Evolutionary conservation across 140 eudicot species (phyloP), one percentile per base, ranked within the genome.

Genomic region (Bidens hawaiensis): DNA sequence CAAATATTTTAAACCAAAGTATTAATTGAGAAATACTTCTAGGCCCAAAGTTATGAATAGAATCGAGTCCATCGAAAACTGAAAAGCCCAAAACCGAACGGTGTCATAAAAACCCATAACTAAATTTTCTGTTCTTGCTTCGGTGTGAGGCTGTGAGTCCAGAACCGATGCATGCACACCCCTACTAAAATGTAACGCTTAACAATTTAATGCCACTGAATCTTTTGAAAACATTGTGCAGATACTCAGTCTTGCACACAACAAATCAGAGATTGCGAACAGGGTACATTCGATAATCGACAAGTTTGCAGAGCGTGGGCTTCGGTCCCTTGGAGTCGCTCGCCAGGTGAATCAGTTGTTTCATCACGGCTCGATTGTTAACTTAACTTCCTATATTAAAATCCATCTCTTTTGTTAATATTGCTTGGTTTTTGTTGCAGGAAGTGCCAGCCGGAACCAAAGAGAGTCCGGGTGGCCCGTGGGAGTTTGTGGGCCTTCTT

Each of bases 231-330:
- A 45, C 40, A 5, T 41, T 18, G 0, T 67, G 23, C 58, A 90
- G 98, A 90, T 90, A 78, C 86, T 90, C 31, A 81, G 80, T 60
- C 87, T 90, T 45, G 94, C 96, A 54, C 80, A 79, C 53, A 82
- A 84, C 85, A 82, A 62, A 70, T 67, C 91, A 31, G 82, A 67
- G 55, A 85, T 87, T 15, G 86, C 65, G 71, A 61, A 54, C 27
- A 84, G 59, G 66, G 95, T 82, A 1, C 98, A 84, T 72, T 27
- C 83, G 13, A 60, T 87, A 2, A 90, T 90, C 34, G 98, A 90
- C 49, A 87, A 84, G 67, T 90, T 81, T 71, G 98, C 96, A 26
- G 91, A 87, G 31, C 94, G 95, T 30, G 98, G 98, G 38, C 94
- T 90, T 58, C 88, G 98, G 10, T 84, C 98, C 38, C 96, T 90